A percentile compares a stretch with the other conserved stretches of the same genome.
These are phyloP conservation scores for Lactarius hengduanensis DNA, from an alignment of 768 basidiomycete genomes.

Conservation along the genomic window DNA sequence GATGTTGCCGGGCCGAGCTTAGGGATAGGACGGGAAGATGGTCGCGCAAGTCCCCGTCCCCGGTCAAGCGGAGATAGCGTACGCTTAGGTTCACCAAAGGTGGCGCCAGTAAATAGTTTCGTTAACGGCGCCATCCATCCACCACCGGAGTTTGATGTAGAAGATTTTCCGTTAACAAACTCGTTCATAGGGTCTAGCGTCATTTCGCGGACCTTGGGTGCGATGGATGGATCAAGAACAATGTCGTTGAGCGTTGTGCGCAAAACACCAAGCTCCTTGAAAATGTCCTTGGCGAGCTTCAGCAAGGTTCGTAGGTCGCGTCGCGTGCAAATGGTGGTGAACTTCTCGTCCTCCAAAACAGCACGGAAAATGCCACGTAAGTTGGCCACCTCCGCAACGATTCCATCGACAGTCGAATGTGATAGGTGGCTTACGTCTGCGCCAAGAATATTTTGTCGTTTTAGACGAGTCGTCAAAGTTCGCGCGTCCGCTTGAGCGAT, in stretches of 20 bases:
- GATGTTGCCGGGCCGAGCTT: slow-evolving; percentile 84
- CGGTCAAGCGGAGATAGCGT: slow-evolving; percentile 32
- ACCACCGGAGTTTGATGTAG: slow-evolving; percentile 35
- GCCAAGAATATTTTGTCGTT: slow-evolving; percentile 83
- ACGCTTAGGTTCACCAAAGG: slow-evolving; percentile 33
- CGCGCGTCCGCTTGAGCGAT: slow-evolving; percentile 77
- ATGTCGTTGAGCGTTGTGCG: slow-evolving; percentile 85
- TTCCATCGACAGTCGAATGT: slow-evolving; percentile 69
- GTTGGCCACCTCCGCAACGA: slow-evolving; percentile 65
- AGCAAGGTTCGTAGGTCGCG: slow-evolving; percentile 81
- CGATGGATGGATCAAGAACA: slow-evolving; percentile 81
- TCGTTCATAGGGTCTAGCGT: slow-evolving; percentile 60
- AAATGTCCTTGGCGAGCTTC: slow-evolving; percentile 81
- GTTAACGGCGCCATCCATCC: slow-evolving; percentile 88
- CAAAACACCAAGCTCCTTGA: slow-evolving; percentile 78
- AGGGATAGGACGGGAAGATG: slow-evolving; percentile 56
- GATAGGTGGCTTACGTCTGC: slow-evolving; percentile 88
- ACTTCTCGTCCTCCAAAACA: slow-evolving; percentile 72
- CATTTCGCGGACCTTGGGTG: slow-evolving; percentile 66
- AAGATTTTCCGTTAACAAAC: slow-evolving; percentile 38
- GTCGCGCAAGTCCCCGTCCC: slow-evolving; percentile 29
- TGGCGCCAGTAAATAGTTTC: slow-evolving; percentile 61
- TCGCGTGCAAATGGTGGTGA: slow-evolving; percentile 59
- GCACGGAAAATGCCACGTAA: slow-evolving; percentile 74
- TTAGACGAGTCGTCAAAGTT: slow-evolving; percentile 85